These are phyloP conservation scores for Rubia tinctorum DNA, from an alignment of 305 asterid genomes.

Conservation along the genomic window DNA sequence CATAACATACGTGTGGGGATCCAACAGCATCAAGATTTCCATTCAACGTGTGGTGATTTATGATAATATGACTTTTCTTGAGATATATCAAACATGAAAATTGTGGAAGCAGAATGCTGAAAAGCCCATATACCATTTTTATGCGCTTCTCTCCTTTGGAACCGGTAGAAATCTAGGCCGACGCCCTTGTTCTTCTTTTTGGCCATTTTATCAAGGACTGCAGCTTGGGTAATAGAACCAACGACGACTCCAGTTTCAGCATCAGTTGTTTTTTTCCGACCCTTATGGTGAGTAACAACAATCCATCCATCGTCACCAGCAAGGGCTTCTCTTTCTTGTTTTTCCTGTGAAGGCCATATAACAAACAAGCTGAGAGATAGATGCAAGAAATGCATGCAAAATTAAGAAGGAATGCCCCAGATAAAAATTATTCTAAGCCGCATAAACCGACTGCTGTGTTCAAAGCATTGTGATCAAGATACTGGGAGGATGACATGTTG, in stretches of 20 bases:
- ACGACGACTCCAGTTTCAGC: slow-evolving; percentile 78
- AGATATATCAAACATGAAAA: not conserved
- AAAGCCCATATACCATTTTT: slow-evolving; percentile 56
- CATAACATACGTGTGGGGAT: not conserved
- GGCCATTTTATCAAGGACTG: slow-evolving; percentile 60
- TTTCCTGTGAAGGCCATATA: slow-evolving; percentile 50
- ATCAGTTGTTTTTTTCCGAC: slow-evolving; percentile 89
- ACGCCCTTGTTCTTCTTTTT: slow-evolving; percentile 65
- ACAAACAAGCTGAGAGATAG: slow-evolving; percentile 6
- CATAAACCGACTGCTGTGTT: not conserved
- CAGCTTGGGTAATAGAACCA: slow-evolving; percentile 89
- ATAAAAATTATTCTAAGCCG: not conserved
- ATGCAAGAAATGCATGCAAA: slow-evolving; percentile 7
- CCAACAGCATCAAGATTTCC: not conserved
- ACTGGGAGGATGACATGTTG: not conserved
- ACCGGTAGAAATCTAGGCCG: slow-evolving; percentile 76
- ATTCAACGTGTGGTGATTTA: not conserved
- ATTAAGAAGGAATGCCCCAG: not conserved
- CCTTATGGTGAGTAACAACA: slow-evolving; percentile 87
- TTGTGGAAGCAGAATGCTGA: not conserved
- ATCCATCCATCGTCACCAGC: slow-evolving; percentile 97
- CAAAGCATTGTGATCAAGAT: not conserved
- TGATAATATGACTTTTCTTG: not conserved
- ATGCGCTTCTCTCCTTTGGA: slow-evolving; percentile 84
- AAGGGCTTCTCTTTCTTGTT: slow-evolving; percentile 63